These are phyloP conservation scores for Domatiomyces globalis DNA, from an alignment of 2,329 filamentous ascomycete genomes.

Conservation along the genomic window DNA sequence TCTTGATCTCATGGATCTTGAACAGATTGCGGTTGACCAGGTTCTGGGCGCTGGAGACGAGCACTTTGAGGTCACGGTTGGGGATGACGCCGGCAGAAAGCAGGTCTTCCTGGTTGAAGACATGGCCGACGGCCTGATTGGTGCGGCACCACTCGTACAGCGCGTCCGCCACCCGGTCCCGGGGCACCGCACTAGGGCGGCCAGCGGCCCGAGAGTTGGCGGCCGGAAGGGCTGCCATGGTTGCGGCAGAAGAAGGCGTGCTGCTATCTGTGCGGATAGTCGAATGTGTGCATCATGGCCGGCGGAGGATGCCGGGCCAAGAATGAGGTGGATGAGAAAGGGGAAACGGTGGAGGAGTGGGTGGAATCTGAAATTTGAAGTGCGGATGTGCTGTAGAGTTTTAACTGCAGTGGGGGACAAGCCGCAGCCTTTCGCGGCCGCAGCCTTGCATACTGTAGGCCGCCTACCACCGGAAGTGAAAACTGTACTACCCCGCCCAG, in stretches of 20 bases:
- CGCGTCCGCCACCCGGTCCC: conserved; percentile 27
- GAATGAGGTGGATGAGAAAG: not conserved
- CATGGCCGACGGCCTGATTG: conserved; percentile 27
- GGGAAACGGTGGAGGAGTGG: not conserved
- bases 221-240: conserved; percentile 16
- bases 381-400: not conserved
- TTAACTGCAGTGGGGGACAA: not conserved
- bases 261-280: conserved; percentile 15
- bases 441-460: too few relatives aligned
- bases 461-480: too few relatives aligned
- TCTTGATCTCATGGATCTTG: conserved; percentile 29
- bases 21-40: conserved; percentile 35
- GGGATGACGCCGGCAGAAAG: conserved; percentile 30
- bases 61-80: conserved; percentile 28
- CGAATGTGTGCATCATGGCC: not conserved
- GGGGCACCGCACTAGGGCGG: conserved; percentile 6
- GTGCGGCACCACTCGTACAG: conserved; percentile 33
- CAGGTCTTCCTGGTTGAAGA: conserved; percentile 35
- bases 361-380: not conserved
- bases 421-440: not conserved
- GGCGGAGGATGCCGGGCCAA: not conserved
- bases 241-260: not conserved
- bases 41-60: conserved; percentile 31
- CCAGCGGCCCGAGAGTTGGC: not conserved
- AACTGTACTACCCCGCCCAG: too few relatives aligned